Percentiles rank a stretch among this genome's conserved stretches.
phyloP scores from a whole-genome alignment of 2,329 filamentous ascomycete species.

The Xylariaceae sp. region DNA sequence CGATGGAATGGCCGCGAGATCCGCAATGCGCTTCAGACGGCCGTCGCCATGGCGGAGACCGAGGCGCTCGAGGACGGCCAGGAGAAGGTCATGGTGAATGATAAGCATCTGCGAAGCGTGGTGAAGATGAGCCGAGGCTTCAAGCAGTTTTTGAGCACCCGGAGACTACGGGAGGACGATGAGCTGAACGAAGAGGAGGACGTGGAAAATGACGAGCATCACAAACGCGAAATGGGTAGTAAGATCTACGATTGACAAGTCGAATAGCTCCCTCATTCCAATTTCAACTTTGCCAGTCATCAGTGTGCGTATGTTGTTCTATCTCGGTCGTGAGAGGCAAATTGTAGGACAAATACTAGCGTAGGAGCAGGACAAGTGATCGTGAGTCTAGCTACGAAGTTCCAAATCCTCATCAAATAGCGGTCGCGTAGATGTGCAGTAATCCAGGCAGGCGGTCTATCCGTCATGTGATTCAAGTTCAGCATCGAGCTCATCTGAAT shows the following conservation, averaged over 20 bases:
- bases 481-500: too few relatives aligned
- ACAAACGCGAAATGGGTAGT: not conserved
- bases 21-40: slow-evolving; percentile 30
- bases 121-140: slow-evolving; percentile 36
- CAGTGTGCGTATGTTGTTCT: too few relatives aligned
- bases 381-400: too few relatives aligned
- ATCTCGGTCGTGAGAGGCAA: too few relatives aligned
- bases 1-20: slow-evolving; percentile 34
- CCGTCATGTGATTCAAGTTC: too few relatives aligned
- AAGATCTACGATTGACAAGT: not conserved
- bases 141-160: slow-evolving; percentile 28
- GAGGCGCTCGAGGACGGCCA: slow-evolving; percentile 22
- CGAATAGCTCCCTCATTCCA: too few relatives aligned
- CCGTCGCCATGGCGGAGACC: slow-evolving; percentile 24
- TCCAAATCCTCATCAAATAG: too few relatives aligned
- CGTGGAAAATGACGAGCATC: not conserved
- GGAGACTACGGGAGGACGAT: slow-evolving; percentile 1
- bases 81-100: slow-evolving; percentile 27
- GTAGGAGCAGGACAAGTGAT: too few relatives aligned
- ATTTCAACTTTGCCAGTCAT: too few relatives aligned
- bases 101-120: slow-evolving; percentile 32
- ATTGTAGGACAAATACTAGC: too few relatives aligned
- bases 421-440: too few relatives aligned
- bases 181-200: slow-evolving; percentile 4
- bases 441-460: too few relatives aligned